Evolutionary conservation across 345 rosid species (phyloP), one percentile per base, ranked within the genome.

Genomic region (Conringia planisiliqua): DNA sequence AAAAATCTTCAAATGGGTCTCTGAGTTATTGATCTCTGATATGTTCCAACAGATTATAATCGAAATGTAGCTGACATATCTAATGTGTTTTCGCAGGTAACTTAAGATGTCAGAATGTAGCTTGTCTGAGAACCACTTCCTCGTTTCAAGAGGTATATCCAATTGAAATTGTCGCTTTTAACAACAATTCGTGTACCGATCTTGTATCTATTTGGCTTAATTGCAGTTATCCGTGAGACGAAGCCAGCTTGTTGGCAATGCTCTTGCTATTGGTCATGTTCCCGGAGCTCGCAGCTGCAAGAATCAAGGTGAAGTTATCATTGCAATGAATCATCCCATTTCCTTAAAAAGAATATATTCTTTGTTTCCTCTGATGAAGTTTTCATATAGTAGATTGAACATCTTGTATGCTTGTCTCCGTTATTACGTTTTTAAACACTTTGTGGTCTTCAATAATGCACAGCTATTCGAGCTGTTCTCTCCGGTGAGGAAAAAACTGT

Each of bases 401-500:
- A 59, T 57, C 24, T 8, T 75, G 6, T 36, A 13, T 43, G 50
- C 11, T 35, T 35, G 58, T 24, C 18, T 5, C 1, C 35, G 22
- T 63, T 64, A 24, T 17, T 5, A 10, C n/a, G 10, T 57, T 57
- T 5, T 55, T 4, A 17, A 58, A 56, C 24, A 27, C 18, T 44
- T 9, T 17, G 51, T 38, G 35, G 9, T 65, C 32, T 66, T 59
- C 40, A 47, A 60, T 32, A 2, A 16, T 66, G 9, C 77, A 40
- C 83, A 87, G 95, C 73, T 35, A 85, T 89, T 75, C 88, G 63
- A 82, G 90, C 91, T 59, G 86, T 81, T 79, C 68, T 81, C 54
- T 80, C 93, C 24, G 52, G 76, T 48, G 84, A 86, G 51, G 79
- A 46, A 62, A 80, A 74, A 18, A 20, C 65, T 14, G 84, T 62